Base-by-base conservation (phyloP, 805 yeast genomes). In the Metschnikowia orientalis region DNA sequence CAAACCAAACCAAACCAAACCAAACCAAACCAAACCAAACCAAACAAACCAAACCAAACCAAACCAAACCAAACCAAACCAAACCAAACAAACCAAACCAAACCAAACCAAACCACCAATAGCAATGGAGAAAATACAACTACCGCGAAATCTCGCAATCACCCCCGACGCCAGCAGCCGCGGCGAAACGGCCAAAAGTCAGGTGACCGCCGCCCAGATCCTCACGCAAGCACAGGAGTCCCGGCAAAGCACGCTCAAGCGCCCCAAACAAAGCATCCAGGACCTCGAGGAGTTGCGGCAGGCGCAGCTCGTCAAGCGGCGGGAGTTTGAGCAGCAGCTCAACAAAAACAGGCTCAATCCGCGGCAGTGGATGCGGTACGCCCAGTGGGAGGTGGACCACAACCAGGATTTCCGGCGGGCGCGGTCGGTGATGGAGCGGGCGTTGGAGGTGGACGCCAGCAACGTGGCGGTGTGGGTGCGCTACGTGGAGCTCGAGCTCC, bases 361-460 rank as follows among this genome's bases (percentile, higher is more conserved):
- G 49, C 81, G 86, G 2, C 95, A 88, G 53, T 92, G 97, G 96
- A 69, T 86, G 53, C 67, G 96, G 35, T 92, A 90, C 56, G 97
- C 96, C 0, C 74, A 73, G 38, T 86, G 88, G 75, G 98, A 90
- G 57, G 55, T 79, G 4, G 82, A 81, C 4, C 57, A 61, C 38
- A 90, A 85, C 46, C 81, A 77, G 39, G 95, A 90, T 50, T 68
- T 74, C 40, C 67, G 74, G 12, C 66, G 97, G 14, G 95, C 95
- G 0, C 65, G 97, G 35, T 84, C 96, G 0, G 68, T 92, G 5
- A 83, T 82, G 59, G 98, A 90, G 55, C 67, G 97, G 32, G 94
- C 95, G 0, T 54, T 90, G 19, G 81, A 78, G 32, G 86, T 85
- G 6, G 82, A 86, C 48, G 73, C 76, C 10, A 75, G 79, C 18